phyloP scores from a whole-genome alignment of 306 rosid genomes.

The Prosopis cineraria region DNA sequence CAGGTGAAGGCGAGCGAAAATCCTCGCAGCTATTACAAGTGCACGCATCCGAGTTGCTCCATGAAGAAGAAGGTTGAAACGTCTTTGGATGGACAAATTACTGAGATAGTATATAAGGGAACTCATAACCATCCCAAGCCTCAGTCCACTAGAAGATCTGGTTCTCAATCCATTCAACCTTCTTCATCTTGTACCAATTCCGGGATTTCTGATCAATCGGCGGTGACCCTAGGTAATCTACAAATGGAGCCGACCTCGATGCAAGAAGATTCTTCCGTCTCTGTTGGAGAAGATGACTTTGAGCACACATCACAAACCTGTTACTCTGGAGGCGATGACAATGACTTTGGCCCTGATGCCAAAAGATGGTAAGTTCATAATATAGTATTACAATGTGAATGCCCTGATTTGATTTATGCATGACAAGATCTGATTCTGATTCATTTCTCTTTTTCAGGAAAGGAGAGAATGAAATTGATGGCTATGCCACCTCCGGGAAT shows the following conservation, averaged over 20 bases:
- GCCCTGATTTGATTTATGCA: not conserved
- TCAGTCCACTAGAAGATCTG: constrained; percentile 60
- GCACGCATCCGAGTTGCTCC: constrained; percentile 68
- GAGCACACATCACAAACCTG: constrained; percentile 73
- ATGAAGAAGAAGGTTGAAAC: constrained; percentile 92
- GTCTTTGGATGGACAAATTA: constrained; percentile 80
- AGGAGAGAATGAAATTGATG: constrained; percentile 68
- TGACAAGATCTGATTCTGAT: constrained; percentile 21
- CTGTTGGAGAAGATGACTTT: constrained; percentile 71
- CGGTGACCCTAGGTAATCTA: constrained; percentile 45
- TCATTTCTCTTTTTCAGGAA: constrained; percentile 52
- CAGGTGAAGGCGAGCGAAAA: constrained; percentile 95
- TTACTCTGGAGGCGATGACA: constrained; percentile 55
- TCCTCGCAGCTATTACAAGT: constrained; percentile 90
- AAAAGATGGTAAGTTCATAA: constrained; percentile 72
- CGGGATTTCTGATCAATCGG: constrained; percentile 59
- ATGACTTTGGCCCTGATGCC: constrained; percentile 66
- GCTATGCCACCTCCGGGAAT: constrained; percentile 51
- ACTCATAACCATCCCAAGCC: constrained; percentile 90
- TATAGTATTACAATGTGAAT: not conserved
- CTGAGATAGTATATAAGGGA: constrained; percentile 93
- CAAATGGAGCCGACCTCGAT: constrained; percentile 41
- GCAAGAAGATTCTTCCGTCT: constrained; percentile 77
- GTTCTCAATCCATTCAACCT: constrained; percentile 49
- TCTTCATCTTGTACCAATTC: constrained; percentile 56